A percentile compares a stretch with the other conserved stretches of the same genome.
Evolutionary conservation across 371 early-diverging fungal species (phyloP).

Genomic region (Lichtheimia ornata): DNA sequence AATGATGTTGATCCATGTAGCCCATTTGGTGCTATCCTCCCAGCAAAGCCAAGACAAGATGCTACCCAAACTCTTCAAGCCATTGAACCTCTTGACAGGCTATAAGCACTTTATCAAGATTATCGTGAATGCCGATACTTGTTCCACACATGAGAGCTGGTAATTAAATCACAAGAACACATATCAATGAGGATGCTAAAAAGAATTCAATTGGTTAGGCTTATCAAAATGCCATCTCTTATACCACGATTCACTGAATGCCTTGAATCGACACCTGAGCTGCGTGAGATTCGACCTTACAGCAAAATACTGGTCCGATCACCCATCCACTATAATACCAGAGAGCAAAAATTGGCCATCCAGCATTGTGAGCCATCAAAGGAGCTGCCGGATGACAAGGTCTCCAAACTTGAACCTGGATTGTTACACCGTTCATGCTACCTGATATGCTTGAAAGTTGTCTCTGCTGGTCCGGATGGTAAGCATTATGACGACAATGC

Average conservation of each 20-base stretch:
- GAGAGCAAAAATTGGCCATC: constrained; percentile 21
- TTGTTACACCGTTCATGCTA: constrained; percentile 24
- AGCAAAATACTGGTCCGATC: constrained; percentile 9
- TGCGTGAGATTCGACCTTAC: constrained; percentile 25
- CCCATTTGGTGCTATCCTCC: not conserved
- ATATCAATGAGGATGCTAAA: not conserved
- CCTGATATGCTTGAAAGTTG: constrained; percentile 30
- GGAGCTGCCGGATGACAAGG: not conserved
- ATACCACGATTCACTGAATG: constrained; percentile 31
- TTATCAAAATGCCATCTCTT: constrained; percentile 28
- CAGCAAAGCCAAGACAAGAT: not conserved
- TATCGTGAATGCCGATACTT: not conserved
- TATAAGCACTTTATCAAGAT: not conserved
- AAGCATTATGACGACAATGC: not conserved
- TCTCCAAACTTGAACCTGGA: constrained; percentile 26
- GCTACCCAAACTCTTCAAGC: constrained; percentile 1
- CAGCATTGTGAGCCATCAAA: constrained; percentile 15
- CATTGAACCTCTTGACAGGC: not conserved
- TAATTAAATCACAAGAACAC: constrained; percentile 1
- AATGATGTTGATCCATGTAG: not conserved
- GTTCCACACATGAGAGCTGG: not conserved
- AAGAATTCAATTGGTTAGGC: constrained; percentile 16
- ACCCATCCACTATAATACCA: constrained; percentile 18
- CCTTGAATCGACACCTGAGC: constrained; percentile 17
- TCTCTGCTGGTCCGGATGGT: not conserved